Percentiles rank a stretch among this genome's conserved stretches.
Conservation (phyloP, 1,284 basidiomycete species). For the Agroathelia rolfsii region DNA sequence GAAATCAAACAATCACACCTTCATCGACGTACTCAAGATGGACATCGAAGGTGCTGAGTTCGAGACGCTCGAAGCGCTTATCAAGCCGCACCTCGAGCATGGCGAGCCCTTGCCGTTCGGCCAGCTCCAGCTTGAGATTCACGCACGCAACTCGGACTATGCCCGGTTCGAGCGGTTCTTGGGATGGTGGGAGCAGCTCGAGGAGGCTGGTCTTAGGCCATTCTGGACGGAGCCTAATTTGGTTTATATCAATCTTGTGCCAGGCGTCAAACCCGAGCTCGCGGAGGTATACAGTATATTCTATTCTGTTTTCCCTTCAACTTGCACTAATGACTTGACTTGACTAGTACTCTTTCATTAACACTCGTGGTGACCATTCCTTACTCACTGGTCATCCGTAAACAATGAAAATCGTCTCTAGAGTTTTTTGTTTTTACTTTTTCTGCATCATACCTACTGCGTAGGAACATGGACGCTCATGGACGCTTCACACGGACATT, state of each 20-base stretch:
- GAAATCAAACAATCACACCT: slow-evolving; percentile 45
- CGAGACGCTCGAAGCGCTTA: slow-evolving; percentile 31
- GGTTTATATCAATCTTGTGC: slow-evolving; percentile 22
- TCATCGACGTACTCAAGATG: slow-evolving; percentile 47
- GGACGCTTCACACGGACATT: no score
- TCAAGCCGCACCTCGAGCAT: slow-evolving; percentile 31
- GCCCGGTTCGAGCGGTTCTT: slow-evolving; percentile 27
- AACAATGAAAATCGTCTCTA: no score
- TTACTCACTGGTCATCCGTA: no score
- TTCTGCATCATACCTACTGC: no score
- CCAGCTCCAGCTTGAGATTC: slow-evolving; percentile 32
- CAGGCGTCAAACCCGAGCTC: slow-evolving; percentile 19
- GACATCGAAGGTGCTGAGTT: slow-evolving; percentile 50
- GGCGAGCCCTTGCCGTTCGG: slow-evolving; percentile 16
- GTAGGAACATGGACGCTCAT: no score
- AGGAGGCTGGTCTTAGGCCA: slow-evolving; percentile 38
- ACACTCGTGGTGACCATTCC: slow-evolving; percentile 20
- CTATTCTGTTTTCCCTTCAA: not conserved
- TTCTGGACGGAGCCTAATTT: slow-evolving; percentile 34
- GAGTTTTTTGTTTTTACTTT: no score
- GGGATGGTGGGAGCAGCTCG: slow-evolving; percentile 39
- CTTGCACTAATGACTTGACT: slow-evolving; percentile 7
- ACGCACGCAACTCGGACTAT: slow-evolving; percentile 16
- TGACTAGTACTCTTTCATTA: slow-evolving; percentile 23
- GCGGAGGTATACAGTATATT: slow-evolving; percentile 16